These are phyloP conservation scores for Chenopodium suecicum DNA, from an alignment of 148 eudicot species.

Conservation along the genomic window DNA sequence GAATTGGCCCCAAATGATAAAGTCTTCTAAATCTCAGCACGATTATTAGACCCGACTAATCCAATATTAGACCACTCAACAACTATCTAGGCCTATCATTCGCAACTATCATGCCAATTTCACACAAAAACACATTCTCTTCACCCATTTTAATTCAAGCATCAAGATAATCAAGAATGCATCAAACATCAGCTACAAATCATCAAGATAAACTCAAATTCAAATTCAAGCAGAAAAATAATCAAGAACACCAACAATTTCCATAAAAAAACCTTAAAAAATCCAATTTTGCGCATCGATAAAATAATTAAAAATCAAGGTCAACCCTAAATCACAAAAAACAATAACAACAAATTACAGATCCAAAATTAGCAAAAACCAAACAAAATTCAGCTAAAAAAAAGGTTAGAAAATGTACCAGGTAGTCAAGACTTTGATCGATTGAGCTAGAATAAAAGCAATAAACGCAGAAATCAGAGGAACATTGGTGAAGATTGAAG, in stretches of 20 bases:
- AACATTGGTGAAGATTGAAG: conserved; percentile 34
- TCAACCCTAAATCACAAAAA: not conserved
- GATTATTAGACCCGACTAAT: not conserved
- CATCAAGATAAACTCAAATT: too few species aligned
- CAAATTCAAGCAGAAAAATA: too few species aligned
- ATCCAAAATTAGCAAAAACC: conserved; percentile 13
- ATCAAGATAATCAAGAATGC: not conserved
- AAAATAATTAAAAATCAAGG: not conserved
- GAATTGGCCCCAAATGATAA: not conserved
- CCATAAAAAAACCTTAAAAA: not conserved
- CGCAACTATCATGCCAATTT: too few species aligned
- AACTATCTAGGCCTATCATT: not conserved
- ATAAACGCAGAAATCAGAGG: conserved; percentile 61
- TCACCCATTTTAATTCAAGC: not conserved
- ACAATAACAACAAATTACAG: not conserved
- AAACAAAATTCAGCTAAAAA: not conserved
- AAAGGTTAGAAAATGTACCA: conserved; percentile 39
- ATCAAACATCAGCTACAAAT: not conserved
- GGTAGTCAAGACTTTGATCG: conserved; percentile 52
- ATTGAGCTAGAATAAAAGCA: conserved; percentile 66
- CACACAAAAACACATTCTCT: too few species aligned
- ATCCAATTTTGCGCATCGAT: not conserved
- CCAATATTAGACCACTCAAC: not conserved
- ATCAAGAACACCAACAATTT: too few species aligned
- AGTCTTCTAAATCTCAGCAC: not conserved